These are phyloP conservation scores for Botrytis cinerea DNA, from an alignment of 2,329 filamentous ascomycete genomes.

Conservation along the genomic window DNA sequence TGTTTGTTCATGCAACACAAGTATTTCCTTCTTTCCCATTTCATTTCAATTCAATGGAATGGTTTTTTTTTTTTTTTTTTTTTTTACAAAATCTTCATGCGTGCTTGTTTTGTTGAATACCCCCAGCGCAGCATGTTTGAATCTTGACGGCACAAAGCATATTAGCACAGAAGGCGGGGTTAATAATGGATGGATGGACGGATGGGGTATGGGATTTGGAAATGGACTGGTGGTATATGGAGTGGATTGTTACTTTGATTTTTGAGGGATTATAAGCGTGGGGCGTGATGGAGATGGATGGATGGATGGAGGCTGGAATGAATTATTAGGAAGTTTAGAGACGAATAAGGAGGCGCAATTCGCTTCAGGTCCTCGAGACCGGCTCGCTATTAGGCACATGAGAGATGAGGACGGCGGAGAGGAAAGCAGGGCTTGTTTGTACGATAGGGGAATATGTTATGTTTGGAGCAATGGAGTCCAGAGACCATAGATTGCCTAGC, in stretches of 20 bases:
- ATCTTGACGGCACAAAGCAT: conserved; percentile 24
- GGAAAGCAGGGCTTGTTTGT: conserved; percentile 13
- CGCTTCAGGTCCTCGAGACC: background rate
- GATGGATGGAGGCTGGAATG: conserved; percentile 7
- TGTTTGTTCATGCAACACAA: conserved; percentile 17
- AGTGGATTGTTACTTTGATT: conserved; percentile 13
- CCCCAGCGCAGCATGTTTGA: conserved; percentile 26
- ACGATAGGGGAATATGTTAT: conserved; percentile 16
- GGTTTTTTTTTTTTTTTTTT: background rate
- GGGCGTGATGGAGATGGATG: conserved; percentile 12
- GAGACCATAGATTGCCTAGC: conserved; percentile 3
- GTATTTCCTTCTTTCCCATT: conserved; percentile 19
- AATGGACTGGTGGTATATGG: conserved; percentile 19
- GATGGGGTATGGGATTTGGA: conserved; percentile 23
- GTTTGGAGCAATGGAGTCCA: background rate
- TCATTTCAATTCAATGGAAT: conserved; percentile 10
- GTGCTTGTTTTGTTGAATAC: conserved; percentile 27
- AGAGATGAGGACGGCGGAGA: background rate
- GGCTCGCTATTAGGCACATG: background rate
- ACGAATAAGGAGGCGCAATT: background rate
- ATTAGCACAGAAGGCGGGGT: conserved; percentile 22
- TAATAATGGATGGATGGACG: conserved; percentile 14
- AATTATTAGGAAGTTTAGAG: conserved; percentile 2
- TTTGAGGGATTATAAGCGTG: conserved; percentile 21
- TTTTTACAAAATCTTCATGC: conserved; percentile 19